Evolutionary conservation across 208 protist species (phyloP).

Genomic region (Trypanosoma vivax): DNA sequence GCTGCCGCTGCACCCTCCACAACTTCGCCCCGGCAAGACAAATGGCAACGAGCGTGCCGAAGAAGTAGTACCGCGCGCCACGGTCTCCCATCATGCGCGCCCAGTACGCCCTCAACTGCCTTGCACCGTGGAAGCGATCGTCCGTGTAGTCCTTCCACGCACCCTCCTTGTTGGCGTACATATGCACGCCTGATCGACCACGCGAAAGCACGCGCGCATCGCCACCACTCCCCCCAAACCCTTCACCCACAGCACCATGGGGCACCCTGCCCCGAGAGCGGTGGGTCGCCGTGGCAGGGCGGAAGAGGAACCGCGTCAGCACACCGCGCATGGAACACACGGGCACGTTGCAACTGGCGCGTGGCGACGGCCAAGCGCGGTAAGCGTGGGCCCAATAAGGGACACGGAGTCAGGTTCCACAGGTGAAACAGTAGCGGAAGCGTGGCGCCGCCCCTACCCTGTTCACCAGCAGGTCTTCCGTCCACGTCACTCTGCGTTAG

Average conservation of each 20-base stretch:
- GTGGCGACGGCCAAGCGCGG: no score
- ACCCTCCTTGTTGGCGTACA: constrained; percentile 88
- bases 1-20: constrained; percentile 49
- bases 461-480: no score
- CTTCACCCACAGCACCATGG: constrained; percentile 35
- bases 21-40: constrained; percentile 39
- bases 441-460: no score
- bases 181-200: constrained; percentile 39
- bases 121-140: constrained; percentile 77
- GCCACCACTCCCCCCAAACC: constrained; percentile 1
- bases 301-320: no score
- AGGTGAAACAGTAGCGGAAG: no score
- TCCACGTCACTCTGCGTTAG: no score
- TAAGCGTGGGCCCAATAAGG: no score
- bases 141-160: constrained; percentile 78
- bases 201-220: constrained; percentile 8
- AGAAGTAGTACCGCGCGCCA: constrained; percentile 74
- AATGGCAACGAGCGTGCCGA: constrained; percentile 57
- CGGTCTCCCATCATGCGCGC: constrained; percentile 56
- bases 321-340: constrained; percentile 70
- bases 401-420: no score
- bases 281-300: no score
- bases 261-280: no score
- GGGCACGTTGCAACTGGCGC: no score
- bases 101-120: constrained; percentile 74